Evolutionary conservation across 2,329 filamentous ascomycete genomes (phyloP), one percentile per base, ranked within the genome.

Genomic region (Lachnellula willkommii): DNA sequence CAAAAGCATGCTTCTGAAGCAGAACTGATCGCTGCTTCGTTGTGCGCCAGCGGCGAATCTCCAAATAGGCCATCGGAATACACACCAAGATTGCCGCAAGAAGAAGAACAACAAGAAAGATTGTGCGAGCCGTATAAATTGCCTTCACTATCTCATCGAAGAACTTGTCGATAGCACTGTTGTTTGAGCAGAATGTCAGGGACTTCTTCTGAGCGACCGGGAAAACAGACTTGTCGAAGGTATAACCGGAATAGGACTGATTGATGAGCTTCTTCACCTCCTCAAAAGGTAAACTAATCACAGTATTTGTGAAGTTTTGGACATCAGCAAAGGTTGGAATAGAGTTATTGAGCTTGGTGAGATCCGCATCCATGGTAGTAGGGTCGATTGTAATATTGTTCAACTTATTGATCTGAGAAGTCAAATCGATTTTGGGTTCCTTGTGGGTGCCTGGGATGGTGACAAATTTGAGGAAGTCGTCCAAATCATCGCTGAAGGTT

Each of bases 161-260:
- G 76, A 97, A 97, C 61, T 85, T 78, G 67, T 86, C 84, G 71
- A 99, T 88, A 35, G 82, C 84, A 62, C 89, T 81, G 73, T 94
- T 90, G 68, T 90, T 84, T 43, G 90, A 90, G 76, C 94, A 99
- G 75, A 99, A 97, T 1, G 81, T 86, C 52, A 99, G 77, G 39
- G 84, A 76, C 71, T 95, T 81, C 75, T 95, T 96, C 64, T 86
- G 75, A 1, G 94, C 91, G 2, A 96, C 80, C 0, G 92, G 90
- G 65, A 99, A 93, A 9, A 87, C 73, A 12, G 82, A 81, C 15
- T 84, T 79, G 69, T 96, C 84, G 69, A 97, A 95, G 35, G 77
- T 79, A 77, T 91, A 97, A 59, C 76, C 80, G 50, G 83, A 81
- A 66, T 94, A 81, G 36, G 80, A 84, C 14, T 84, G 74, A 62